Evolutionary conservation across 2,329 filamentous ascomycete genomes (phyloP).

Genomic region (Colletotrichum lentis): DNA sequence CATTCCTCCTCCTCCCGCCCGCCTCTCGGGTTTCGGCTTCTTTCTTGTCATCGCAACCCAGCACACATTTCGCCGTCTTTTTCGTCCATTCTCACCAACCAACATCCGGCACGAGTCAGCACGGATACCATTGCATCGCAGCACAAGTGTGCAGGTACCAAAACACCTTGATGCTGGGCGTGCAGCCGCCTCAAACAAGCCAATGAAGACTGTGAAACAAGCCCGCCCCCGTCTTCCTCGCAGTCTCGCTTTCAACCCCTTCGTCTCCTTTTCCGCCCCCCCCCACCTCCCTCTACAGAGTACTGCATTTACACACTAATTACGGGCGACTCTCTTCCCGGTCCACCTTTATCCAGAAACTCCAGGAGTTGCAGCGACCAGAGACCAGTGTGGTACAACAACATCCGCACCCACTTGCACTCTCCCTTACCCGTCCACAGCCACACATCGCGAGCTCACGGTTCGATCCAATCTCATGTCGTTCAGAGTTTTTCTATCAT

Average conservation of each 20-base stretch:
- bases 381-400: not conserved
- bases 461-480: conserved; percentile 21
- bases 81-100: not conserved
- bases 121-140: conserved; percentile 11
- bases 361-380: conserved; percentile 2
- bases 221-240: conserved; percentile 10
- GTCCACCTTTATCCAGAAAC: conserved; percentile 26
- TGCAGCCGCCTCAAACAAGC: conserved; percentile 36
- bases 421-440: not conserved
- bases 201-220: conserved; percentile 32
- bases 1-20: not conserved
- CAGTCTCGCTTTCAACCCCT: not conserved
- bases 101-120: conserved; percentile 12
- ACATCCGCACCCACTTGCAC: not conserved
- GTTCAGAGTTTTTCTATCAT: not conserved
- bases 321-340: conserved; percentile 29
- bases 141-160: not conserved
- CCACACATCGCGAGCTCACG: not conserved
- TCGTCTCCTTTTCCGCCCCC: not conserved
- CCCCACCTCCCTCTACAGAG: not conserved
- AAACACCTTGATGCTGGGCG: conserved; percentile 25
- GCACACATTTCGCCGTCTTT: not conserved
- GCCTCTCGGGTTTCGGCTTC: conserved; percentile 29
- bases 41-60: not conserved
- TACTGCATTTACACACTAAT: not conserved